Evolutionary conservation across 2,329 filamentous ascomycete species (phyloP), one percentile per base, ranked within the genome.

Genomic region (Aspergillus sp.): DNA sequence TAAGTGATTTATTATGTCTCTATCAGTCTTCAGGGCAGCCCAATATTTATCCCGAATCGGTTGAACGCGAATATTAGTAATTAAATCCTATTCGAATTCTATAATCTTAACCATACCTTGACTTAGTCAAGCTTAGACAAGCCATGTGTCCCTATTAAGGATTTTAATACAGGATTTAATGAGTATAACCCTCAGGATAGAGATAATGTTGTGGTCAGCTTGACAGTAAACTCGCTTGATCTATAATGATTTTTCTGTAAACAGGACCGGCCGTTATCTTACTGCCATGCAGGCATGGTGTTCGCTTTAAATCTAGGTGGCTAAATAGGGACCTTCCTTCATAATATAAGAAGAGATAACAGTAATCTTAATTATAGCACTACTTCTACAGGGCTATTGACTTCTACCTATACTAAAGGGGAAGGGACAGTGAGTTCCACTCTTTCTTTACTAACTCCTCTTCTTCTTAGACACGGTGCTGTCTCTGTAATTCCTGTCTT

Each of bases 201-300:
- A n/a, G 55, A 62, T 17, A 41, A 59, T 21, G 50, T 56, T 27
- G 39, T 55, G 39, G 41, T 61, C 3, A 62, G 58, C 11, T 55
- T 63, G 33, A 59, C 52, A 11, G 64, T 69, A 23, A 59, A 58
- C 9, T 52, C 60, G 33, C 58, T 61, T 9, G 60, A 63, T 6
- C 67, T 63, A 17, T 58, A 64, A 33, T 70, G 66, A 64, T 68
- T 69, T 41, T 70, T 68, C 48, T 68, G 62, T 50, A 51, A 58
- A 15, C 65, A 69, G 45, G 60, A 55, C 21, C 24, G 54, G 27
- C 59, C 61, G 33, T 54, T 52, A 39, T 49, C 59, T 39, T 62
- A 70, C 51, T 69, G 63, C 52, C 55, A 63, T 58, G 56, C 62
- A 27, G 66, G 67, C n/a, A 70, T 69, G 64, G 60, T 69, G 15